phyloP scores from a whole-genome alignment of 805 yeast genomes.

The Yarrowia porcina region DNA sequence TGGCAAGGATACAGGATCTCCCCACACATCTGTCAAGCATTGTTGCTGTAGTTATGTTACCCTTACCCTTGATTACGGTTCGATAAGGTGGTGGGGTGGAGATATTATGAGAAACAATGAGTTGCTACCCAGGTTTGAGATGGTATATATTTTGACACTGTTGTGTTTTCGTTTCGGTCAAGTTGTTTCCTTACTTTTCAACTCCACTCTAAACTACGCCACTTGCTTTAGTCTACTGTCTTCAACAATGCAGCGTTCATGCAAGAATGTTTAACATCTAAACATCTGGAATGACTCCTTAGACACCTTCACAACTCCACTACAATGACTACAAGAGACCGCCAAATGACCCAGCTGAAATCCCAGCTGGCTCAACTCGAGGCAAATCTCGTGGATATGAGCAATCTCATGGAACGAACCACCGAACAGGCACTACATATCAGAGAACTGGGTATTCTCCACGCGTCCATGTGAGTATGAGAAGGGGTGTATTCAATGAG shows the following conservation, averaged over 20 bases:
- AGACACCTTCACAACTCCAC: conserved; percentile 30
- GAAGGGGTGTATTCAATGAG: no score
- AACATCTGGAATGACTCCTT: neutral
- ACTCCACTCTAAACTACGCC: neutral
- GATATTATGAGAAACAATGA: neutral
- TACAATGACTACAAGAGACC: conserved; percentile 30
- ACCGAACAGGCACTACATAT: conserved; percentile 52
- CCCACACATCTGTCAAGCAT: conserved; percentile 18
- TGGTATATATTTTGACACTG: no score
- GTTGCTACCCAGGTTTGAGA: no score
- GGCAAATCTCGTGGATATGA: conserved; percentile 53
- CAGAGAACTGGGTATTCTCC: conserved; percentile 53
- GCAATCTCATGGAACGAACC: conserved; percentile 50
- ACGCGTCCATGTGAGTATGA: conserved; percentile 48
- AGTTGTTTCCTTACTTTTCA: no score
- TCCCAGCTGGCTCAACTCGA: conserved; percentile 56
- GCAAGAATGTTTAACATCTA: neutral
- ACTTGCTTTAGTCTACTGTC: neutral
- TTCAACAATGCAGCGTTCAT: neutral
- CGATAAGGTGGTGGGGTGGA: conserved; percentile 1
- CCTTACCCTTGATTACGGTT: conserved; percentile 17
- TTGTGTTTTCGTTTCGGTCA: no score
- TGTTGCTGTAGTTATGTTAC: conserved; percentile 15
- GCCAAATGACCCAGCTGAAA: conserved; percentile 51
- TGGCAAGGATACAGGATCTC: neutral